Base-by-base conservation (phyloP, 345 rosid species). In the Eucalyptus lansdowneana region DNA sequence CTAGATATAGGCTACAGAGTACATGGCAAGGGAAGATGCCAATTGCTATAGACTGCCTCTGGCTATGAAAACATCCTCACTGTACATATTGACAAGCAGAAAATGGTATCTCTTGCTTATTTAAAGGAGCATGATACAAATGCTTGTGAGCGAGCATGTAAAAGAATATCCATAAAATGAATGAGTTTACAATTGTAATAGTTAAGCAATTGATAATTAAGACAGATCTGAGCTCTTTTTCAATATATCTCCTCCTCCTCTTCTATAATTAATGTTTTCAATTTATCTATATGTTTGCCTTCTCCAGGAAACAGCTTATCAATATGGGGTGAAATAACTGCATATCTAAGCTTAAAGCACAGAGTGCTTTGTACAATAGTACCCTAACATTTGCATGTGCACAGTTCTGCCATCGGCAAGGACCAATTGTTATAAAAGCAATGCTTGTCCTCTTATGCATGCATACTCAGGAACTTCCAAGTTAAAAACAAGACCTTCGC, bases 401-500 rank as follows among this genome's bases (percentile, higher is more conserved):
- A 21, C 47, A 40, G 47, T 76, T 76, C 85, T 40, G 47, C 85
- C 85, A 40, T 76, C 6, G 2, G 85, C 29, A 76, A 76, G 29
- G 85, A 40, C 47, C 85, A 76, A 76, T 40, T 76, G 47, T 40
- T 21, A 76, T 76, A 76, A 76, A 40, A 76, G 85, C 85, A 4
- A 76, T 76, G 85, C 29, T 11, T 11, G 29, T 40, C 44, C 37
- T 50, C 25, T 13, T 31, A 29, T 85, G 34, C 56, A 86, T 86
- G 87, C 37, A 86, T 16, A 50, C 14, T 58, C 51, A 44, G 16
- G 53, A 58, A 37, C n/a, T 87, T 87, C 42, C 42, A n/a, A 29
- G 56, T 86, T 44, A 31, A 54, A 83, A 51, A 86, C 29, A 21
- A 16, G 60, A 98, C 99, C 99, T 98, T 95, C 47, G 96, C 90